Percentiles rank a stretch among this genome's conserved stretches.
Conservation (phyloP, 768 basidiomycete genomes). For the Sporobolomyces phaffii region DNA sequence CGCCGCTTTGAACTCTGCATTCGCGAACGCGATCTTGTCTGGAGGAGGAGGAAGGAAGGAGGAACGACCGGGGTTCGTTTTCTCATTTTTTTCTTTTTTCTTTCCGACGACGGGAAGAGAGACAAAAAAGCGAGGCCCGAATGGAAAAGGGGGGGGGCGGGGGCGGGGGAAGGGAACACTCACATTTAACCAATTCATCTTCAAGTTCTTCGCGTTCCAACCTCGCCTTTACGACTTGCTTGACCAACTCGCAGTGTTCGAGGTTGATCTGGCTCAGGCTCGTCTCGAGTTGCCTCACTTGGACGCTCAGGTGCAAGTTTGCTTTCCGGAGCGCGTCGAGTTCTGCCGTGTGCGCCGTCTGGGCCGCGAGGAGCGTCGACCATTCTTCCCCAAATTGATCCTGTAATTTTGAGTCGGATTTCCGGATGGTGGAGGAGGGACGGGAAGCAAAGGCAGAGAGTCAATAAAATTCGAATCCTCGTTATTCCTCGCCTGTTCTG, state of each 20-base stretch:
- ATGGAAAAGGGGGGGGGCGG: too few species aligned
- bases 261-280: conserved; percentile 70
- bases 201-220: conserved; percentile 89
- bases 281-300: conserved; percentile 74
- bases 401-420: conserved; percentile 5
- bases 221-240: conserved; percentile 81
- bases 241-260: conserved; percentile 58
- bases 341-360: conserved; percentile 73
- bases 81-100: too few species aligned
- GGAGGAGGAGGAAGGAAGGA: background rate
- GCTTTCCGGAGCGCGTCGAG: conserved; percentile 73
- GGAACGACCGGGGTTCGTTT: too few species aligned
- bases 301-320: conserved; percentile 67
- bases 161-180: conserved; percentile 63
- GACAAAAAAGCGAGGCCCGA: background rate
- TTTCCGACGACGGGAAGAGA: too few species aligned
- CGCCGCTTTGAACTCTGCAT: conserved; percentile 23
- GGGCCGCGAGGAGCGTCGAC: conserved; percentile 24
- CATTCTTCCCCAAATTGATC: conserved; percentile 38
- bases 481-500: too few species aligned
- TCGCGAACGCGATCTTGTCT: conserved; percentile 40
- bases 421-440: background rate
- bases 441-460: too few species aligned
- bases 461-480: too few species aligned
- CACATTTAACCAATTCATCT: conserved; percentile 87